Evolutionary conservation across 2,329 filamentous ascomycete species (phyloP).

Genomic region (Pyrenochaeta sp.): DNA sequence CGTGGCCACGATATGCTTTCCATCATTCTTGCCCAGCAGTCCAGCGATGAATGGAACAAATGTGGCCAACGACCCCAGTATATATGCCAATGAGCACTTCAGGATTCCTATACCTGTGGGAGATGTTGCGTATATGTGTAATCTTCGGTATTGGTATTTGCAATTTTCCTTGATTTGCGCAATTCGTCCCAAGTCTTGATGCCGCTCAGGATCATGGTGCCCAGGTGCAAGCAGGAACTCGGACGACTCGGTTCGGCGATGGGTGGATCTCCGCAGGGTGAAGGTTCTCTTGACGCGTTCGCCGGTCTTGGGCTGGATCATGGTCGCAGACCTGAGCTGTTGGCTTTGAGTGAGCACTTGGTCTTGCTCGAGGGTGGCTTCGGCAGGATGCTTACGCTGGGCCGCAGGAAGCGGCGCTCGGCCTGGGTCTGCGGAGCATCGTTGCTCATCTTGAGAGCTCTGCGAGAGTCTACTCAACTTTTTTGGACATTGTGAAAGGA

Average conservation of each 20-base stretch:
- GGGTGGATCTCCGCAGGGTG: slow-evolving; percentile 65
- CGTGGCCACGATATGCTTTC: slow-evolving; percentile 92
- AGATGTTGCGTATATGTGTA: slow-evolving; percentile 70
- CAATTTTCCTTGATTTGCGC: slow-evolving; percentile 46
- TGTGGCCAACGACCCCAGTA: slow-evolving; percentile 84
- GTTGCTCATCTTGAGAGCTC: slow-evolving; percentile 30
- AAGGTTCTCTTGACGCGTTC: slow-evolving; percentile 83
- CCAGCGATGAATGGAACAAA: slow-evolving; percentile 77
- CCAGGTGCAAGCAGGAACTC: slow-evolving; percentile 50
- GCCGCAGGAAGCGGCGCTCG: slow-evolving; percentile 46
- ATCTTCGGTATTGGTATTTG: slow-evolving; percentile 33
- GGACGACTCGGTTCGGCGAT: slow-evolving; percentile 54
- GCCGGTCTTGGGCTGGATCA: slow-evolving; percentile 85
- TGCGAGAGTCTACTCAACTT: slow-evolving; percentile 1
- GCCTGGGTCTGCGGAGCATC: slow-evolving; percentile 39
- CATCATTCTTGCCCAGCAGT: slow-evolving; percentile 82
- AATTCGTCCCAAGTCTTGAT: slow-evolving; percentile 41
- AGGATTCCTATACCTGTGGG: slow-evolving; percentile 80
- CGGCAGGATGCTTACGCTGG: slow-evolving; percentile 45
- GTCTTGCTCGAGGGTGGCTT: slow-evolving; percentile 4
- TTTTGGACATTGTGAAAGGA: slow-evolving; percentile 17
- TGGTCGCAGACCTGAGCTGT: slow-evolving; percentile 81
- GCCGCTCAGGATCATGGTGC: slow-evolving; percentile 35
- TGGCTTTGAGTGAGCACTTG: slow-evolving; percentile 25
- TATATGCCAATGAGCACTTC: slow-evolving; percentile 90